phyloP scores from a whole-genome alignment of 1,139 yeast species.

The Keqinozyma sinolaborantium region DNA sequence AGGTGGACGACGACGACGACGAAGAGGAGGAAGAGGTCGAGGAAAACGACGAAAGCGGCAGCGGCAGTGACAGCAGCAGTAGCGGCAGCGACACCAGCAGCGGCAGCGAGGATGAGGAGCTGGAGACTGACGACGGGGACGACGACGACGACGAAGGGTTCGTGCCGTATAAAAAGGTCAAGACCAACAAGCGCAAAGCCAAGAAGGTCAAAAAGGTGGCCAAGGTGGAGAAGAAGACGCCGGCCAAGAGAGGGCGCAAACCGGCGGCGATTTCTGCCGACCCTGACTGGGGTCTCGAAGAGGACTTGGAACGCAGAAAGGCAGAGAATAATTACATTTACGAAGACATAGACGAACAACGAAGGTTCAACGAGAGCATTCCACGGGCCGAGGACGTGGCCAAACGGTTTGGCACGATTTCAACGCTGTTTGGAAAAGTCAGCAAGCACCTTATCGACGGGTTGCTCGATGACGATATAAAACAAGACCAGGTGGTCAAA shows the following conservation, averaged over 20 bases:
- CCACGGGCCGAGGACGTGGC: slow-evolving; percentile 21
- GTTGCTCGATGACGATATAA: slow-evolving; percentile 11
- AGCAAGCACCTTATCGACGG: slow-evolving; percentile 16
- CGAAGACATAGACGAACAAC: slow-evolving; percentile 30
- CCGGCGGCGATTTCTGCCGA: slow-evolving; percentile 18
- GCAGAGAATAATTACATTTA: slow-evolving; percentile 34
- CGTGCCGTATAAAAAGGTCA: background rate
- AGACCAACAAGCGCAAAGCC: slow-evolving; percentile 1
- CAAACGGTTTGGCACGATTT: slow-evolving; percentile 12
- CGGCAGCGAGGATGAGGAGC: background rate
- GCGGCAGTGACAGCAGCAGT: background rate
- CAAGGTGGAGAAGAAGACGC: slow-evolving; percentile 1
- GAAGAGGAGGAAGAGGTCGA: slow-evolving; percentile 7
- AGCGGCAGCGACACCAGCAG: background rate
- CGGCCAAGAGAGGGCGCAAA: slow-evolving; percentile 4
- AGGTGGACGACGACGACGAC: slow-evolving; percentile 12
- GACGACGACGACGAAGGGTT: background rate
- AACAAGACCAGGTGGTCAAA: slow-evolving; percentile 9
- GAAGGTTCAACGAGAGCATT: slow-evolving; percentile 19
- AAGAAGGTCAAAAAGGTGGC: slow-evolving; percentile 1
- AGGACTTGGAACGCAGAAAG: slow-evolving; percentile 17
- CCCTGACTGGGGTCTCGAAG: slow-evolving; percentile 45
- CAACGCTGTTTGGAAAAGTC: slow-evolving; percentile 17
- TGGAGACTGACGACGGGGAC: background rate
- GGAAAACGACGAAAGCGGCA: slow-evolving; percentile 4